Evolutionary conservation across 2,329 filamentous ascomycete genomes (phyloP).

Genomic region (Chlorencoelia australis): DNA sequence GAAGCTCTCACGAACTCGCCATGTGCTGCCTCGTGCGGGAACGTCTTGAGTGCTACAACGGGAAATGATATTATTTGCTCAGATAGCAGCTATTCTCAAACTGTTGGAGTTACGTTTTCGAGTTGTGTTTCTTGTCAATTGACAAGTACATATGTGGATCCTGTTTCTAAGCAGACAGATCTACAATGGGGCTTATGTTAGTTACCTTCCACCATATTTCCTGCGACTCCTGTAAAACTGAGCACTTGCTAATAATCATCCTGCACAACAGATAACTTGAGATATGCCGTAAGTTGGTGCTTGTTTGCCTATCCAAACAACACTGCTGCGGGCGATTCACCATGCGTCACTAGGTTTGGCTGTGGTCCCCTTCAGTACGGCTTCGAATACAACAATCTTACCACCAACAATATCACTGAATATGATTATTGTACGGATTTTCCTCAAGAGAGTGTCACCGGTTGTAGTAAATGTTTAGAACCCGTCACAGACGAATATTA

Average conservation of each 20-base stretch:
- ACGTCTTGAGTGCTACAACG: slow-evolving; percentile 18
- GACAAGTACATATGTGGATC: slow-evolving; percentile 36
- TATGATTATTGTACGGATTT: slow-evolving; percentile 47
- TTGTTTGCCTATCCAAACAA: slow-evolving; percentile 41
- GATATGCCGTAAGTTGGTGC: slow-evolving; percentile 46
- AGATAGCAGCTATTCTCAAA: slow-evolving; percentile 11
- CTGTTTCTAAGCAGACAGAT: slow-evolving; percentile 37
- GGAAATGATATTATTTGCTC: slow-evolving; percentile 19
- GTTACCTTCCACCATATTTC: too few relatives aligned
- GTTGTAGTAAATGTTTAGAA: slow-evolving; percentile 40
- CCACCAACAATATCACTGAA: slow-evolving; percentile 30
- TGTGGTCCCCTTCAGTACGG: slow-evolving; percentile 40
- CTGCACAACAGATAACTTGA: slow-evolving; percentile 41
- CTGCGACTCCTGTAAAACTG: background rate
- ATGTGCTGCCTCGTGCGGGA: slow-evolving; percentile 24
- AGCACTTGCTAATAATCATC: background rate
- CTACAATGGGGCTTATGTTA: slow-evolving; percentile 45
- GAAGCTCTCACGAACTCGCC: slow-evolving; percentile 17
- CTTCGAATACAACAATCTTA: slow-evolving; percentile 40
- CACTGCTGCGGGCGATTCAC: slow-evolving; percentile 31
- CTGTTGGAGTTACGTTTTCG: slow-evolving; percentile 14
- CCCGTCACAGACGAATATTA: slow-evolving; percentile 30
- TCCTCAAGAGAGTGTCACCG: slow-evolving; percentile 30
- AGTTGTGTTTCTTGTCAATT: slow-evolving; percentile 23
- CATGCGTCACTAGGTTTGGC: slow-evolving; percentile 42